These are phyloP conservation scores for Aspergillus coremiiformis DNA, from an alignment of 495 filamentous ascomycete genomes.

Conservation along the genomic window DNA sequence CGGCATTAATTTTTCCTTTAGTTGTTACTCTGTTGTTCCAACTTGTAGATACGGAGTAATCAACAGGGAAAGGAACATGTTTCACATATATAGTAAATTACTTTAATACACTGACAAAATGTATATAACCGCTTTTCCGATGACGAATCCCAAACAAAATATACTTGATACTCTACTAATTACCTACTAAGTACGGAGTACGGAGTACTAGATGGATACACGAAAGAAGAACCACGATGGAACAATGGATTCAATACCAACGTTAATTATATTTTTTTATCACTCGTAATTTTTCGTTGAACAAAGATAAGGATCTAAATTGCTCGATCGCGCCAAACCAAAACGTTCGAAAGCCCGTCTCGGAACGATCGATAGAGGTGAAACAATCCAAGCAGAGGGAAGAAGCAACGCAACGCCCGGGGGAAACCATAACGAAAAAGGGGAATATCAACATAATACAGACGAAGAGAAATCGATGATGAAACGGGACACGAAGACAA, in stretches of 20 bases:
- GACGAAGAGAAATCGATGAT: conserved; percentile 5
- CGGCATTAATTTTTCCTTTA: background rate
- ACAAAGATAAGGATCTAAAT: background rate
- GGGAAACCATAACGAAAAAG: background rate
- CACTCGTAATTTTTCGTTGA: background rate
- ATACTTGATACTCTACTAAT: too few species aligned
- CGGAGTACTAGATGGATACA: too few species aligned
- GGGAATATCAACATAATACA: conserved; percentile 7
- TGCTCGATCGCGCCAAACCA: background rate
- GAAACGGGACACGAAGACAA: conserved; percentile 7
- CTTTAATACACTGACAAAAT: too few species aligned
- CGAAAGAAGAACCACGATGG: too few species aligned
- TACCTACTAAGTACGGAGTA: too few species aligned
- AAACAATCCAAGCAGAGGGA: background rate
- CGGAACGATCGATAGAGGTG: background rate
- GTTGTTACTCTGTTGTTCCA: too few species aligned
- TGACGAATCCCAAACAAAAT: too few species aligned
- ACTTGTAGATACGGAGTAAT: too few species aligned
- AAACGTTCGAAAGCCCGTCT: background rate
- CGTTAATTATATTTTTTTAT: background rate
- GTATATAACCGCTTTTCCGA: too few species aligned
- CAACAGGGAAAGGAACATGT: too few species aligned
- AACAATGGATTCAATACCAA: too few species aligned
- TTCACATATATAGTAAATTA: too few species aligned
- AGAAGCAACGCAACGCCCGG: background rate